Conservation (phyloP, 345 rosid genomes). For the Erysimum cheiranthoides region DNA sequence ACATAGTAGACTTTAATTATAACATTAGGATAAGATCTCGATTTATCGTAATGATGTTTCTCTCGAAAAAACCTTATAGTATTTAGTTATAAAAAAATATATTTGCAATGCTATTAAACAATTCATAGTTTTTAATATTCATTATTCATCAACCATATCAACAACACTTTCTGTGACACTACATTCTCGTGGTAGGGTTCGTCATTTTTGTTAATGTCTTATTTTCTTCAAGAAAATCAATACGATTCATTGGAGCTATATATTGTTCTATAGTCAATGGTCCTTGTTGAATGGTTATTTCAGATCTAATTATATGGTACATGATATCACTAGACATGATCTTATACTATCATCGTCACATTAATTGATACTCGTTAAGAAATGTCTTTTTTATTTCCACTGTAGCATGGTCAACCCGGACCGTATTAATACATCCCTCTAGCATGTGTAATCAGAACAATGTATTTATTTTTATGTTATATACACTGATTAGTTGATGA, state of each 20-base stretch:
- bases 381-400: background rate
- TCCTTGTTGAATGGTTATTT: conserved; percentile 34
- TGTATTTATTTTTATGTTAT: background rate
- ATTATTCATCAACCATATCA: too few species aligned
- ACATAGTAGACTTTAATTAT: background rate
- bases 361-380: conserved; percentile 21
- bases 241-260: conserved; percentile 16
- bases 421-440: conserved; percentile 2
- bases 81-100: too few species aligned
- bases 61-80: too few species aligned
- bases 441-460: background rate
- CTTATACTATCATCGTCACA: conserved; percentile 33
- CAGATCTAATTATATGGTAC: conserved; percentile 2
- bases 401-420: conserved; percentile 46
- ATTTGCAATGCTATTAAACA: too few species aligned
- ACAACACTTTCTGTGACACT: conserved; percentile 1
- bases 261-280: conserved; percentile 25
- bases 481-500: conserved; percentile 7
- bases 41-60: background rate
- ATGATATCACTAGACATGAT: conserved; percentile 21
- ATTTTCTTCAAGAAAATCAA: conserved; percentile 18
- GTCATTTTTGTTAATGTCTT: conserved; percentile 20
- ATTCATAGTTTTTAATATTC: too few species aligned
- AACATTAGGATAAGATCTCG: conserved; percentile 6
- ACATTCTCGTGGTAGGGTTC: conserved; percentile 41